phyloP scores from a whole-genome alignment of 208 protist genomes.

The Leishmania lainsoni region DNA sequence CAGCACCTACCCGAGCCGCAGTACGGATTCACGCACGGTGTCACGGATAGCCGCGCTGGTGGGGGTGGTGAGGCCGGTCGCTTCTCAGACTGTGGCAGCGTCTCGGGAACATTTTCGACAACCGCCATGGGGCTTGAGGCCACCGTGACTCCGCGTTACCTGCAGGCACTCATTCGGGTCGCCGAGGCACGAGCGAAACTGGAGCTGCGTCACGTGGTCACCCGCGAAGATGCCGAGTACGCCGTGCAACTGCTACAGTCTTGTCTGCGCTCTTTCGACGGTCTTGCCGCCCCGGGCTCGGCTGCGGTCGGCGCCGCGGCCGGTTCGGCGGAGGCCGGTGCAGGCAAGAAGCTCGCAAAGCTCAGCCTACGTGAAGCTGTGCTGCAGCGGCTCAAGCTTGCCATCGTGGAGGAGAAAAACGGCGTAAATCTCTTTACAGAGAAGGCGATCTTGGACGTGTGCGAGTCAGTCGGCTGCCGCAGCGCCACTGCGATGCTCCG shows the following conservation, averaged over 20 bases:
- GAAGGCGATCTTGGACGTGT: conserved; percentile 58
- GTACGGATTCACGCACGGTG: neutral
- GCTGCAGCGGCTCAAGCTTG: conserved; percentile 67
- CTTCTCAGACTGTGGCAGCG: neutral
- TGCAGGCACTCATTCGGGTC: conserved; percentile 95
- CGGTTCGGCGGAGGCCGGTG: conserved; percentile 6
- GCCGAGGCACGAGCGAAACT: conserved; percentile 92
- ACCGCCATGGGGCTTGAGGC: conserved; percentile 24
- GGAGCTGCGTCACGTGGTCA: conserved; percentile 91
- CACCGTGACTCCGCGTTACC: conserved; percentile 94
- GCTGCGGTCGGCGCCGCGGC: conserved; percentile 6
- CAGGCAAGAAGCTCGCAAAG: conserved; percentile 33
- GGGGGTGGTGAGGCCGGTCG: conserved; percentile 10
- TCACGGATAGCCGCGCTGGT: neutral
- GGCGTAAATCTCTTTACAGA: conserved; percentile 62
- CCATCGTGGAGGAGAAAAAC: conserved; percentile 48
- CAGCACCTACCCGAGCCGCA: conserved; percentile 31
- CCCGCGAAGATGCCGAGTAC: conserved; percentile 91
- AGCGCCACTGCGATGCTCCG: conserved; percentile 73
- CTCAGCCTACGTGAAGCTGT: conserved; percentile 66
- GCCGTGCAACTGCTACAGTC: conserved; percentile 90
- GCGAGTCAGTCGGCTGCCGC: conserved; percentile 75
- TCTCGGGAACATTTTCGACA: neutral
- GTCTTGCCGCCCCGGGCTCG: conserved; percentile 24
- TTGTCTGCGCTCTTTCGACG: conserved; percentile 54